These are phyloP conservation scores for Gyrodon lividus DNA, from an alignment of 768 basidiomycete genomes.

Conservation along the genomic window DNA sequence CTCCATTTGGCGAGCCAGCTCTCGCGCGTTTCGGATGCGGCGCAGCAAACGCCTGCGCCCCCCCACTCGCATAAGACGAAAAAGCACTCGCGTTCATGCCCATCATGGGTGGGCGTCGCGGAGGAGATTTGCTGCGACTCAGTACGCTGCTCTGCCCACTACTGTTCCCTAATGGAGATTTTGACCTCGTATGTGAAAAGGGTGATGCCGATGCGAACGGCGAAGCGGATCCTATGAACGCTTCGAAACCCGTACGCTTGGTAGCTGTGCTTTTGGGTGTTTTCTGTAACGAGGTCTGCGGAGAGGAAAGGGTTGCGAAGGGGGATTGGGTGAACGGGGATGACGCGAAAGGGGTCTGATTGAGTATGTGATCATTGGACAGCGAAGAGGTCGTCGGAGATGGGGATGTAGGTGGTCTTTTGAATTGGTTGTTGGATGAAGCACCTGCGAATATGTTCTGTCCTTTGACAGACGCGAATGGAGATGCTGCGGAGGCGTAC, in stretches of 20 bases:
- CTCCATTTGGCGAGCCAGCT: constrained; percentile 46
- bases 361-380: constrained; percentile 24
- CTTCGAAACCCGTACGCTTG: constrained; percentile 58
- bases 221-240: constrained; percentile 50
- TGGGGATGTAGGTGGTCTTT: constrained; percentile 29
- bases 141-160: constrained; percentile 23
- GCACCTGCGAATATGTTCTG: constrained; percentile 46
- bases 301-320: constrained; percentile 19
- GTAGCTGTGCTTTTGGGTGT: constrained; percentile 35
- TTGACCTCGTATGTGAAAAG: constrained; percentile 37
- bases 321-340: constrained; percentile 23
- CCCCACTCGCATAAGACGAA: constrained; percentile 53
- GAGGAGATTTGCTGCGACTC: constrained; percentile 54
- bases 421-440: constrained; percentile 21
- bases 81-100: constrained; percentile 52
- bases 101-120: constrained; percentile 38
- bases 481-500: constrained; percentile 71
- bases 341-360: constrained; percentile 16
- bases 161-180: constrained; percentile 46
- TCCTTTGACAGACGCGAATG: constrained; percentile 73
- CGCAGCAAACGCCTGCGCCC: constrained; percentile 40
- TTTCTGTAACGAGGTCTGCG: constrained; percentile 17
- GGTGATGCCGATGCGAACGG: constrained; percentile 46
- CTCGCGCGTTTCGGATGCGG: constrained; percentile 56
- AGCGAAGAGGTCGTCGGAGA: constrained; percentile 16